phyloP scores from a whole-genome alignment of 1,284 basidiomycete species.

The Fomes fomentarius region DNA sequence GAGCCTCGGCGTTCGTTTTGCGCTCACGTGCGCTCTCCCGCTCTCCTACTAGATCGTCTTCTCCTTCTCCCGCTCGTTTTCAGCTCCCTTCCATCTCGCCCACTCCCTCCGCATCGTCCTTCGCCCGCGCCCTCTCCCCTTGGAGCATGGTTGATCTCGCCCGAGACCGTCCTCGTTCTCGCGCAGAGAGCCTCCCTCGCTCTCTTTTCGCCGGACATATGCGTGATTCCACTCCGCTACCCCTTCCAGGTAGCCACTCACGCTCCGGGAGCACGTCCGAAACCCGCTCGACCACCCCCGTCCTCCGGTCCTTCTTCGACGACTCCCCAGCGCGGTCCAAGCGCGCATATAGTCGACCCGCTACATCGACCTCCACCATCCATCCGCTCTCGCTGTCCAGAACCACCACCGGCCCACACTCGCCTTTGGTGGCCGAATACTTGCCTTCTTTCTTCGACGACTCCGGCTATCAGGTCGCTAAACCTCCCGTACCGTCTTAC shows the following conservation, averaged over 20 bases:
- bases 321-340: conserved; percentile 15
- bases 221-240: conserved; percentile 16
- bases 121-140: conserved; percentile 17
- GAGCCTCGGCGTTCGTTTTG: conserved; percentile 32
- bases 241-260: conserved; percentile 6
- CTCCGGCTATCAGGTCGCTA: conserved; percentile 18
- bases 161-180: conserved; percentile 17
- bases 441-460: conserved; percentile 27
- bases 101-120: conserved; percentile 21
- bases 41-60: conserved; percentile 11
- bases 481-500: conserved; percentile 21
- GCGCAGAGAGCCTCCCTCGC: conserved; percentile 22
- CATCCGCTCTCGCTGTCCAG: conserved; percentile 14
- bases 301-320: conserved; percentile 23
- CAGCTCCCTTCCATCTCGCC: conserved; percentile 26
- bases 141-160: conserved; percentile 26
- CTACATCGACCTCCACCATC: conserved; percentile 14
- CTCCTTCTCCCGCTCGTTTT: conserved; percentile 17
- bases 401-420: conserved; percentile 9
- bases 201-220: conserved; percentile 16
- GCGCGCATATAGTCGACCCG: conserved; percentile 23
- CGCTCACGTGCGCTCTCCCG: conserved; percentile 23
- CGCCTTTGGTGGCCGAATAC: not conserved
- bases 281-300: conserved; percentile 10
- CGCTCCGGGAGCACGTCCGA: conserved; percentile 7